These are phyloP conservation scores for Xylaria sp. DNA, from an alignment of 2,329 filamentous ascomycete species.

Conservation along the genomic window DNA sequence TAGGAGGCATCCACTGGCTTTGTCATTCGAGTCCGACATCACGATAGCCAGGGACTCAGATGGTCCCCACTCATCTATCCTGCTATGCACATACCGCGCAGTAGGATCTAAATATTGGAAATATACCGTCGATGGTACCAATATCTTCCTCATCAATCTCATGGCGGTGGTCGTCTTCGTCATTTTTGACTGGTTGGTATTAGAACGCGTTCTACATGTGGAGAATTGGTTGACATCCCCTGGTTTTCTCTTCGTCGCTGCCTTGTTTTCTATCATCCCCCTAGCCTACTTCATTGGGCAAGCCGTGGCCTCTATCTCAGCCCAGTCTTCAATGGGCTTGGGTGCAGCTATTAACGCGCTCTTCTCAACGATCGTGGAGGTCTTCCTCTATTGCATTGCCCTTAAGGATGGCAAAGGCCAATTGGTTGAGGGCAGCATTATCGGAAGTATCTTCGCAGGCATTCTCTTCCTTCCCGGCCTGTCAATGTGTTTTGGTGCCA, in stretches of 20 bases:
- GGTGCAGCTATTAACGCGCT: constrained; percentile 98
- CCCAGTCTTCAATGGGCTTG: constrained; percentile 97
- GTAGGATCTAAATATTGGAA: constrained; percentile 98
- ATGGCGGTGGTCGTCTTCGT: constrained; percentile 93
- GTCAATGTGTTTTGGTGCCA: constrained; percentile 98
- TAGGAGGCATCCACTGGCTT: constrained; percentile 87
- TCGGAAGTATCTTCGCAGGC: constrained; percentile 97
- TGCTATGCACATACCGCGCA: constrained; percentile 96
- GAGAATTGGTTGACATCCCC: constrained; percentile 81
- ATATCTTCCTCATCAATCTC: constrained; percentile 98
- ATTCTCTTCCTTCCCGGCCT: constrained; percentile 93
- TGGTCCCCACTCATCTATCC: constrained; percentile 81
- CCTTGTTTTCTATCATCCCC: constrained; percentile 91
- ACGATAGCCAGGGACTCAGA: constrained; percentile 76
- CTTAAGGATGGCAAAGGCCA: constrained; percentile 90
- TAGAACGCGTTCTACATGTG: constrained; percentile 74
- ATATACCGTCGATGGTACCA: constrained; percentile 97
- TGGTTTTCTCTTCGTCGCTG: constrained; percentile 85
- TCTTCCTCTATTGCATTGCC: constrained; percentile 96
- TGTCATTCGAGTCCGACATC: constrained; percentile 91
- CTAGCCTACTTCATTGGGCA: constrained; percentile 98
- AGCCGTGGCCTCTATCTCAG: constrained; percentile 97
- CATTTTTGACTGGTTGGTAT: constrained; percentile 89
- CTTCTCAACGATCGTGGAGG: constrained; percentile 97
- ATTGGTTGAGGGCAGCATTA: constrained; percentile 94